Evolutionary conservation across 2,329 filamentous ascomycete genomes (phyloP).

Genomic region (Aspergillus novoparasiticus): DNA sequence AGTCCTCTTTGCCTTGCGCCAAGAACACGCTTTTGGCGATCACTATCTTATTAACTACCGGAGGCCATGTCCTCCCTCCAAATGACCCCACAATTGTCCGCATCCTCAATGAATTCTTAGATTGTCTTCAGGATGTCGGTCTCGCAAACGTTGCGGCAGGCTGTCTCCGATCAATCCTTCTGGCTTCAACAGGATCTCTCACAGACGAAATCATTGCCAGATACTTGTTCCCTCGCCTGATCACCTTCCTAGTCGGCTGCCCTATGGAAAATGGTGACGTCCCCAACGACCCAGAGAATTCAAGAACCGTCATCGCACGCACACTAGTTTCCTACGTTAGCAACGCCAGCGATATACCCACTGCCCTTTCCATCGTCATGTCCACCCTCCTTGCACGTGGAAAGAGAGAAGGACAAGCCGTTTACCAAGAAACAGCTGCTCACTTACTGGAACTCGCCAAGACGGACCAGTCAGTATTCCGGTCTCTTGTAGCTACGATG

Average conservation of each 20-base stretch:
- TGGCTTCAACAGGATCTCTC: constrained; percentile 62
- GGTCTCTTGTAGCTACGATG: constrained; percentile 71
- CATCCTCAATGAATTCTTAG: constrained; percentile 78
- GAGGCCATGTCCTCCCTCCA: constrained; percentile 71
- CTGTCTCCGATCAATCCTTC: constrained; percentile 81
- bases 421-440: constrained; percentile 73
- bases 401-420: constrained; percentile 58
- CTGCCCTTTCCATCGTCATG: constrained; percentile 73
- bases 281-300: constrained; percentile 70
- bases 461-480: constrained; percentile 72
- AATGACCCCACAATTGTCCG: constrained; percentile 73
- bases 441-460: constrained; percentile 80
- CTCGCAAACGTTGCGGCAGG: constrained; percentile 83
- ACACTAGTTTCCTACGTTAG: constrained; percentile 73
- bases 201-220: constrained; percentile 75
- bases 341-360: constrained; percentile 40
- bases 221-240: constrained; percentile 72
- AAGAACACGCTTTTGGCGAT: constrained; percentile 89
- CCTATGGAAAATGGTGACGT: constrained; percentile 61
- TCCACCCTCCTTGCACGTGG: constrained; percentile 76
- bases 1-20: constrained; percentile 81
- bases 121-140: constrained; percentile 68
- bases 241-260: constrained; percentile 68
- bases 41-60: constrained; percentile 84
- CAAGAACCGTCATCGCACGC: constrained; percentile 69